Percentiles rank a stretch among this genome's conserved stretches.
Conservation (phyloP, 2,329 filamentous ascomycete species). For the Dryadomyces quercus-mongolicae region DNA sequence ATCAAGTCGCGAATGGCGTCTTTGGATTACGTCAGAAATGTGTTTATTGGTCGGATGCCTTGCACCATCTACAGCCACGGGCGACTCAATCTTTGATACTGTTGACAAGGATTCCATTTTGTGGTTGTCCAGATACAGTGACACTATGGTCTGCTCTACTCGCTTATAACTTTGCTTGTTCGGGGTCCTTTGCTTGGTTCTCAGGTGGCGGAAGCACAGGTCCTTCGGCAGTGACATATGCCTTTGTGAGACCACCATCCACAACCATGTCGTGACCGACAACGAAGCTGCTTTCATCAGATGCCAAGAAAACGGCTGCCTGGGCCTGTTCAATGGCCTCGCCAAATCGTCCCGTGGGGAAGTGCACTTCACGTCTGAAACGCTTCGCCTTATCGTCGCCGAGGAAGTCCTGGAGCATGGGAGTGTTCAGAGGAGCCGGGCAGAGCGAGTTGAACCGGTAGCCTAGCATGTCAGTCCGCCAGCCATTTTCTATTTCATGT, state of each 20-base stretch:
- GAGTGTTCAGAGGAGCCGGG: conserved; percentile 84
- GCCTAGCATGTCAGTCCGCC: not conserved
- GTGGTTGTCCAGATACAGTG: no score
- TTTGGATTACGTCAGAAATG: no score
- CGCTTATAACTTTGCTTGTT: no score
- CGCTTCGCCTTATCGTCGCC: conserved; percentile 78
- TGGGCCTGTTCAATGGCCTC: conserved; percentile 92
- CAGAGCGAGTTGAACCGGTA: conserved; percentile 87
- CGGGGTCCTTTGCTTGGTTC: no score
- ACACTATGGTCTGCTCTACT: no score
- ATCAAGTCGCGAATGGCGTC: no score
- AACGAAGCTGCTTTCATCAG: conserved; percentile 80
- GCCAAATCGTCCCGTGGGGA: conserved; percentile 77
- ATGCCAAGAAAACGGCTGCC: conserved; percentile 76
- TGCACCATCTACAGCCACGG: no score
- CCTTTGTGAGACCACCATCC: conserved; percentile 90
- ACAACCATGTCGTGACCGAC: conserved; percentile 90
- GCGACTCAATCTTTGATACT: no score
- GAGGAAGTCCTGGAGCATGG: conserved; percentile 84
- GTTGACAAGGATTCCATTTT: no score
- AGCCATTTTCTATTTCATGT: no score
- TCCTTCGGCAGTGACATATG: conserved; percentile 64
- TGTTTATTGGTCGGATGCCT: no score
- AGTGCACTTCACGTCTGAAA: conserved; percentile 73
- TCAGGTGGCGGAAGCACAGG: conserved; percentile 15